Evolutionary conservation across 306 rosid genomes (phyloP).

Genomic region (Rosa multiflora): DNA sequence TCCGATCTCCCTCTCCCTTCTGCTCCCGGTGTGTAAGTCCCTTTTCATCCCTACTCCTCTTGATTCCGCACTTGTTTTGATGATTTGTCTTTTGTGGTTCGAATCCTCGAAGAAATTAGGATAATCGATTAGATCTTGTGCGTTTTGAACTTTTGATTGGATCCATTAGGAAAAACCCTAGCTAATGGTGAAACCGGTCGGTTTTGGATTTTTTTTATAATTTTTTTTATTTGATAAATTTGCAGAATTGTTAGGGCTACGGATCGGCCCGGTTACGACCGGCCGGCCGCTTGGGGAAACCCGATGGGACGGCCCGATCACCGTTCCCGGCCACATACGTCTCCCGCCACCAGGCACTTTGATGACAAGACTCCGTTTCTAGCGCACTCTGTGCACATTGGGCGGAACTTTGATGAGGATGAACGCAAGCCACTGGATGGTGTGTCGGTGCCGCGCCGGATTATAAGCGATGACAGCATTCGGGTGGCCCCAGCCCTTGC

Average conservation of each 20-base stretch:
- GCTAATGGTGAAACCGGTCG: background rate
- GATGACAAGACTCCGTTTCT: constrained; percentile 78
- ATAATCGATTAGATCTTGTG: background rate
- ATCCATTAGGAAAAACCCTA: background rate
- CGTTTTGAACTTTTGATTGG: background rate
- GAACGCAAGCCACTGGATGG: constrained; percentile 94
- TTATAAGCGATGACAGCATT: constrained; percentile 69
- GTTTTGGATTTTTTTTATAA: background rate
- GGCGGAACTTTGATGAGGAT: constrained; percentile 95
- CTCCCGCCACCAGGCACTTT: constrained; percentile 73
- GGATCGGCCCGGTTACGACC: constrained; percentile 76
- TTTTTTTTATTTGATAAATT: background rate
- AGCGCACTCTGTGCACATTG: constrained; percentile 65
- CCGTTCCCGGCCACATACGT: constrained; percentile 85
- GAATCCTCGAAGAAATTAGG: background rate
- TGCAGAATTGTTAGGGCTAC: constrained; percentile 60
- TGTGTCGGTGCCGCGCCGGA: constrained; percentile 59
- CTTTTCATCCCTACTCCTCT: constrained; percentile 12
- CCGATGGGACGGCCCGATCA: constrained; percentile 69
- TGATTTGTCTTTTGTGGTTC: background rate
- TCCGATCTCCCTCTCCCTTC: constrained; percentile 97
- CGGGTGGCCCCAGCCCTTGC: constrained; percentile 39
- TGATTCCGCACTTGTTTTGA: background rate
- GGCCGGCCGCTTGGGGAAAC: constrained; percentile 68
- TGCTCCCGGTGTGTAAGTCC: constrained; percentile 94